Base-by-base conservation (phyloP, 2,329 filamentous ascomycete species). In the Cucurbitaria berberidis region DNA sequence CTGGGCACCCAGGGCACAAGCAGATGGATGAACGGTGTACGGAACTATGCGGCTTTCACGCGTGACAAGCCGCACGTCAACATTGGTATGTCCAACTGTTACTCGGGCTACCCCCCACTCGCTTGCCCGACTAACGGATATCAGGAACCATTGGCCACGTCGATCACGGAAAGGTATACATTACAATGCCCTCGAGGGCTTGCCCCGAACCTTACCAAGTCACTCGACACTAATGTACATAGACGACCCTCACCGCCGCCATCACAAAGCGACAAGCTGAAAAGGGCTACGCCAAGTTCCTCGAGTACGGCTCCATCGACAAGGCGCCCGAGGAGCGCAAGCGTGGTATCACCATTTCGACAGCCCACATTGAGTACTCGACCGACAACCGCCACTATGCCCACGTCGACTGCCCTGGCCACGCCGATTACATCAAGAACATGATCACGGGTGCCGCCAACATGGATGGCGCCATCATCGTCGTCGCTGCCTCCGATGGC, bases 351-450 rank as follows among this genome's bases (percentile, higher is more conserved):
- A 99, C 95, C 77, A 99, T 99, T 77, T 93, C 95, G 55, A 96
- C 95, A 50, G 91, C 95, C 66, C 95, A 99, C 82, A 96, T 99
- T 81, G 95, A 99, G 83, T 99, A 98, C 84, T 82, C 91, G 69
- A 99, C 95, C 77, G 91, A 96, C 0, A 84, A 83, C 76, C 89
- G 95, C 74, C 95, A 99, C 84, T 99, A 99, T 82, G 95, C 95
- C 72, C 95, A 99, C 86, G 95, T 99, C 83, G 95, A 99, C 86
- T 99, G 95, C 81, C 95, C 95, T 54, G 95, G 95, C 81, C 95
- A 99, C 89, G 95, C 95, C 80, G 95, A 99, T 91, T 99, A 99
- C 85, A 98, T 99, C 84, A 99, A 99, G 87, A 99, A 99, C 89
- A 99, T 99, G 95, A 99, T 99, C 79, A 99, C 95, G 66, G 95